phyloP scores from a whole-genome alignment of 192 early-diverging fungal species.

The Umbelopsis isabellina region DNA sequence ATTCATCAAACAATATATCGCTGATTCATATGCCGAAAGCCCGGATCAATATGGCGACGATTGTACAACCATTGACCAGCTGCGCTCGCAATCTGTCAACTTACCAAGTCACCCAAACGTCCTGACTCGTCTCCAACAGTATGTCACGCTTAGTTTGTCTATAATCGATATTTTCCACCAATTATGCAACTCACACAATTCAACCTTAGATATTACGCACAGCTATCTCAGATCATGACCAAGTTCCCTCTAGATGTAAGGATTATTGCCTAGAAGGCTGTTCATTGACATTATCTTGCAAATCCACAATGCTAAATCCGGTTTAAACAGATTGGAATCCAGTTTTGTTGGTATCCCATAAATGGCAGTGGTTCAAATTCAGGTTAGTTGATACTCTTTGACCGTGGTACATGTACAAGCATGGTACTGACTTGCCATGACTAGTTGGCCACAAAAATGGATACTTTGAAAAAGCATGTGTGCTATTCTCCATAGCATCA shows the following conservation, averaged over 20 bases:
- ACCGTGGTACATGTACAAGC: background rate
- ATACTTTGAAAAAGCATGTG: constrained; percentile 80
- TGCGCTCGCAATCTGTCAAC: constrained; percentile 65
- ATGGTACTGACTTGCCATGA: background rate
- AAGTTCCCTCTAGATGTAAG: constrained; percentile 90
- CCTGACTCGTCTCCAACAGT: constrained; percentile 62
- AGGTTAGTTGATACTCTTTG: constrained; percentile 35
- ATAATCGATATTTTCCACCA: background rate
- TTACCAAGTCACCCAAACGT: constrained; percentile 60
- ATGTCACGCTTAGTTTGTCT: constrained; percentile 11
- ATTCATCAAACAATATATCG: constrained; percentile 65
- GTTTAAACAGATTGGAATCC: constrained; percentile 56
- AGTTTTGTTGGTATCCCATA: constrained; percentile 68
- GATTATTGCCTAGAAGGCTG: constrained; percentile 22
- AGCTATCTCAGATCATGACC: constrained; percentile 75
- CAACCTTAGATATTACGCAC: constrained; percentile 74
- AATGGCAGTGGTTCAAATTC: constrained; percentile 61
- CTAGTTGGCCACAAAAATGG: constrained; percentile 64
- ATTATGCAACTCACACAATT: constrained; percentile 1
- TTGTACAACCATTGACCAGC: constrained; percentile 71
- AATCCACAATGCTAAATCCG: background rate
- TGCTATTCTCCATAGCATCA: constrained; percentile 86
- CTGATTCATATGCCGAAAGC: constrained; percentile 73
- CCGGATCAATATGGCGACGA: constrained; percentile 80
- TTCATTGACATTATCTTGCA: background rate